phyloP scores from a whole-genome alignment of 371 early-diverging fungal genomes.

The Mortierella sp. region DNA sequence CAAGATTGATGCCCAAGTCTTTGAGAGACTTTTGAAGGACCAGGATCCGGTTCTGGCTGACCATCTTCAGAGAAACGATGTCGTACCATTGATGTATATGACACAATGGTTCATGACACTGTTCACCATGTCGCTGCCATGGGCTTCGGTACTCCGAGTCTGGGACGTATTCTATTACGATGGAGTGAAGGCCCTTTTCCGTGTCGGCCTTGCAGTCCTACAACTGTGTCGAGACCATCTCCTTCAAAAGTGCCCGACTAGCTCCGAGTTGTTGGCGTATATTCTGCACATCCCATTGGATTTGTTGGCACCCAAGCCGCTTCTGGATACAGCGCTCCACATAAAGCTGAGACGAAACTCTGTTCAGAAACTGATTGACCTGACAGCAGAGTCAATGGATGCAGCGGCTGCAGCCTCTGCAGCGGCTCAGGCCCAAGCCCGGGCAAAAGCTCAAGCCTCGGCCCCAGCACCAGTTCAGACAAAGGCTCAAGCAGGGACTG shows the following conservation, averaged over 20 bases:
- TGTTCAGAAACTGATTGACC: slow-evolving; percentile 41
- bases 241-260: slow-evolving; percentile 79
- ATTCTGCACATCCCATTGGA: slow-evolving; percentile 87
- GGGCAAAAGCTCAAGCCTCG: too few species aligned
- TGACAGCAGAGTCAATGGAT: slow-evolving; percentile 40
- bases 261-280: slow-evolving; percentile 77
- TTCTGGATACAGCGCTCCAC: slow-evolving; percentile 76
- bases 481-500: not conserved
- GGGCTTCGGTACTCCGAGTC: slow-evolving; percentile 89
- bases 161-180: slow-evolving; percentile 95
- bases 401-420: slow-evolving; percentile 9
- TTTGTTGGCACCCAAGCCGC: slow-evolving; percentile 70
- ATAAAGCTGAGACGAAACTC: slow-evolving; percentile 63
- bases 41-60: slow-evolving; percentile 77
- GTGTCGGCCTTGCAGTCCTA: slow-evolving; percentile 85
- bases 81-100: slow-evolving; percentile 88
- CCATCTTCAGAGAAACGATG: slow-evolving; percentile 82
- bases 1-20: slow-evolving; percentile 85
- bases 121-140: slow-evolving; percentile 90
- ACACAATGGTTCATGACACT: slow-evolving; percentile 96
- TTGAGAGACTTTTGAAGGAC: slow-evolving; percentile 80
- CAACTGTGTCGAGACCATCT: slow-evolving; percentile 73
- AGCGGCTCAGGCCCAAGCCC: too few species aligned
- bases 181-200: slow-evolving; percentile 78
- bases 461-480: too few species aligned